These are phyloP conservation scores for Fusarium euwallaceae DNA, from an alignment of 2,329 filamentous ascomycete species.

Conservation along the genomic window DNA sequence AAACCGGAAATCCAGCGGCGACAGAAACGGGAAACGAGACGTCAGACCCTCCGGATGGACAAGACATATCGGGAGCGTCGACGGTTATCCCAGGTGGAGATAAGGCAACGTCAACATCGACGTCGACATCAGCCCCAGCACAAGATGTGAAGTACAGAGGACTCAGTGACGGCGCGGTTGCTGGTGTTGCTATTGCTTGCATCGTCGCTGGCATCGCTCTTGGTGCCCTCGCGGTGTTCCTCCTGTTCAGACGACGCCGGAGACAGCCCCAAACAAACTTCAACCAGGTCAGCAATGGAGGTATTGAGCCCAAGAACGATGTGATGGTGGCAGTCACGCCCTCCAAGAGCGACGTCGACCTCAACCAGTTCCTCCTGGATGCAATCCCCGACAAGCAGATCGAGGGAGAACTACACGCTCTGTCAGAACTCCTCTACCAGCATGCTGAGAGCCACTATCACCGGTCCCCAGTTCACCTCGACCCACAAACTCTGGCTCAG, in stretches of 20 bases:
- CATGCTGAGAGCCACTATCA: conserved; percentile 59
- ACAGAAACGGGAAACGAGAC: no score
- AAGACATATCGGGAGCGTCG: no score
- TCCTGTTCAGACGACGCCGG: conserved; percentile 43
- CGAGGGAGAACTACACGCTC: conserved; percentile 48
- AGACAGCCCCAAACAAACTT: not conserved
- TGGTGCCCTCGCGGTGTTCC: conserved; percentile 43
- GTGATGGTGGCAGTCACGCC: conserved; percentile 23
- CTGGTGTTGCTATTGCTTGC: conserved; percentile 50
- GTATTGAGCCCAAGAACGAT: conserved; percentile 10
- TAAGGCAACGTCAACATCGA: not conserved
- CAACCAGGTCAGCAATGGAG: not conserved
- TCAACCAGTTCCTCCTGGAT: conserved; percentile 55
- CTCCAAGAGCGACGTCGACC: conserved; percentile 35
- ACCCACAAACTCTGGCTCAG: conserved; percentile 36
- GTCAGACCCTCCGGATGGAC: no score
- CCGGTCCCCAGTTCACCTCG: conserved; percentile 36
- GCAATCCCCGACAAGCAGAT: conserved; percentile 54
- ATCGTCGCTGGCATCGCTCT: conserved; percentile 45
- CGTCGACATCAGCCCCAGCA: not conserved
- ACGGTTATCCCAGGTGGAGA: no score
- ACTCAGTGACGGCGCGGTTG: conserved; percentile 38
- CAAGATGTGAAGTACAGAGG: not conserved
- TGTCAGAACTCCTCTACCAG: conserved; percentile 53
- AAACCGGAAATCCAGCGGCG: not conserved